Conservation (phyloP, 2,329 filamentous ascomycete species). For the Talaromyces sp. region DNA sequence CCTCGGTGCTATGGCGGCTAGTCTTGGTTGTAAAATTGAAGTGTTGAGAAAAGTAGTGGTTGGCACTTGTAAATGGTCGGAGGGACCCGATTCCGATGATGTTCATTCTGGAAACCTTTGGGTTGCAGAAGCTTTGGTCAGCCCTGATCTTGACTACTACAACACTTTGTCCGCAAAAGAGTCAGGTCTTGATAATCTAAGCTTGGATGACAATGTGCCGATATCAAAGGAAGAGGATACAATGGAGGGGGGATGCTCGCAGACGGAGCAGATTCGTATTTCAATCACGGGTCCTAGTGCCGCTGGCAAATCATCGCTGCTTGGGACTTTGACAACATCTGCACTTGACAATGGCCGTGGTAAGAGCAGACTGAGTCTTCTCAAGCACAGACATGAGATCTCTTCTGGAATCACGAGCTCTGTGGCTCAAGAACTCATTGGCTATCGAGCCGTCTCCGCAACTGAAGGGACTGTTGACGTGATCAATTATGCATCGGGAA, state of each 20-base stretch:
- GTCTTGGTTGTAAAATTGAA: slow-evolving; percentile 80
- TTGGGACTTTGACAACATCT: slow-evolving; percentile 85
- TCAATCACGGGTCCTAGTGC: slow-evolving; percentile 86
- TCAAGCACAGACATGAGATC: slow-evolving; percentile 93
- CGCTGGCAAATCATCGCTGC: slow-evolving; percentile 85
- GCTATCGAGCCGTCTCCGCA: slow-evolving; percentile 57
- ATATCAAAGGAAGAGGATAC: slow-evolving; percentile 5
- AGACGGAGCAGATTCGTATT: slow-evolving; percentile 73
- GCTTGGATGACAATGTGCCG: slow-evolving; percentile 5
- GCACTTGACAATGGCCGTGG: slow-evolving; percentile 88
- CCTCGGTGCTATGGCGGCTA: slow-evolving; percentile 84
- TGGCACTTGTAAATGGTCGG: slow-evolving; percentile 67
- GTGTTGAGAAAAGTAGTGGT: slow-evolving; percentile 79
- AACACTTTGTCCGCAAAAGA: slow-evolving; percentile 22
- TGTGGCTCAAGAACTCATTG: slow-evolving; percentile 87
- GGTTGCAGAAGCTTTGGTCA: slow-evolving; percentile 88
- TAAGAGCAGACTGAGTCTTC: slow-evolving; percentile 78
- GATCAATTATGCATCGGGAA: slow-evolving; percentile 79
- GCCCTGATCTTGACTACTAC: slow-evolving; percentile 60
- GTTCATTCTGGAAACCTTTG: slow-evolving; percentile 60
- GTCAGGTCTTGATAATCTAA: neutral
- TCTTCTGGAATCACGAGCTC: slow-evolving; percentile 90
- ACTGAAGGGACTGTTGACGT: slow-evolving; percentile 46
- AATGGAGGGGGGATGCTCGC: slow-evolving; percentile 40
- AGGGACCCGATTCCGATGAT: slow-evolving; percentile 29